phyloP scores from a whole-genome alignment of 768 basidiomycete genomes.

The Rhizopogon salebrosus region DNA sequence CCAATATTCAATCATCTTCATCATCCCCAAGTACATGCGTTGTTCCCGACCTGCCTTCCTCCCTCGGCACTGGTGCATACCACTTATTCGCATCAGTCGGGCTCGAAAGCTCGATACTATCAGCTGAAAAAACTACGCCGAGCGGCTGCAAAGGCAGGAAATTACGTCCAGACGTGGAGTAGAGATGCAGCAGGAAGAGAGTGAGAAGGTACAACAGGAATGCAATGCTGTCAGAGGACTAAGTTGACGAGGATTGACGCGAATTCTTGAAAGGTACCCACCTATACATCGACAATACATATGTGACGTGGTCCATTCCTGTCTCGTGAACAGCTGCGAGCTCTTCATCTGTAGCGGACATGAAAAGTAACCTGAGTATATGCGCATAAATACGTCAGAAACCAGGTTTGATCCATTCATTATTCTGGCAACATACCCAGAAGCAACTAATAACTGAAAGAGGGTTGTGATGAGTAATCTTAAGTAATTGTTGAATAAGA shows the following conservation, averaged over 20 bases:
- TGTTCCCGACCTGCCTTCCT: slow-evolving; percentile 16
- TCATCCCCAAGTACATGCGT: slow-evolving; percentile 50
- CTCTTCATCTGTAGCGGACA: slow-evolving; percentile 93
- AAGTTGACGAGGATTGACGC: not conserved
- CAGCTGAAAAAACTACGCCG: slow-evolving; percentile 19
- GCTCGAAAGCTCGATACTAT: slow-evolving; percentile 38
- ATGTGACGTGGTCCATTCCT: slow-evolving; percentile 90
- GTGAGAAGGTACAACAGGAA: slow-evolving; percentile 77
- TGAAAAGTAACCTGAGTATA: slow-evolving; percentile 66
- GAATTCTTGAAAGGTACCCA: slow-evolving; percentile 22
- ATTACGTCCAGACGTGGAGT: slow-evolving; percentile 57
- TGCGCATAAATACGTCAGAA: not conserved
- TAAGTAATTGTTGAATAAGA: not conserved
- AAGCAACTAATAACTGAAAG: slow-evolving; percentile 59
- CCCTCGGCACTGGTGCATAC: slow-evolving; percentile 58
- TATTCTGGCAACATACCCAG: slow-evolving; percentile 46
- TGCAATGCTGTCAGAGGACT: slow-evolving; percentile 42
- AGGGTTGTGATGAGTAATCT: slow-evolving; percentile 2
- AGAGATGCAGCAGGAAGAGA: slow-evolving; percentile 65
- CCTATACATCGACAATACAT: slow-evolving; percentile 82
- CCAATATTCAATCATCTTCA: slow-evolving; percentile 30
- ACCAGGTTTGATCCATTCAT: not conserved
- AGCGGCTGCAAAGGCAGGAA: slow-evolving; percentile 21
- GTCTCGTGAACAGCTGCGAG: slow-evolving; percentile 59
- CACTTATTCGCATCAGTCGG: slow-evolving; percentile 42